Conservation (phyloP, 768 basidiomycete genomes). For the Tremella yokohamensis region DNA sequence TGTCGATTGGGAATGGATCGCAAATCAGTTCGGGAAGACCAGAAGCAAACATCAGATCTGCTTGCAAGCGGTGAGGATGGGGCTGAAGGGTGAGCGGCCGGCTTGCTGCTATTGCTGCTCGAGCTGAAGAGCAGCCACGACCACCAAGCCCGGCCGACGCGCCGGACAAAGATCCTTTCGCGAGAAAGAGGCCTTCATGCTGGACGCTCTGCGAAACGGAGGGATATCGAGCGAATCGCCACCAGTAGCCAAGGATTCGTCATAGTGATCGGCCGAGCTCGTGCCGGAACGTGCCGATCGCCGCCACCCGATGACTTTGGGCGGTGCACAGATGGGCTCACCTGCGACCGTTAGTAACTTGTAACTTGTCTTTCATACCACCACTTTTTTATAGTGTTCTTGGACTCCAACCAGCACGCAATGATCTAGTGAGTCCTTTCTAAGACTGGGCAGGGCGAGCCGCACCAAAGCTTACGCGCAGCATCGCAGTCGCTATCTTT, state of each 20-base stretch:
- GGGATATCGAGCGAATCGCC: too few species aligned
- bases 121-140: constrained; percentile 4
- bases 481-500: not conserved
- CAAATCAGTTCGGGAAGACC: constrained; percentile 27
- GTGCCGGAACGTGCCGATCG: too few species aligned
- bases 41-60: constrained; percentile 39
- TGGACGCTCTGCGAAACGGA: not conserved
- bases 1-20: constrained; percentile 36
- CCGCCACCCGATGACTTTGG: too few species aligned
- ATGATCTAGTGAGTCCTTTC: constrained; percentile 1
- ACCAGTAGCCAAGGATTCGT: too few species aligned
- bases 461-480: not conserved
- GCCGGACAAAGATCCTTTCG: not conserved
- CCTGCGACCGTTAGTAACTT: too few species aligned
- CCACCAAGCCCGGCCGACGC: not conserved
- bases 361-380: too few species aligned
- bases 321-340: too few species aligned
- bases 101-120: not conserved
- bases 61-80: constrained; percentile 37
- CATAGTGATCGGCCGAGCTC: too few species aligned
- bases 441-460: not conserved
- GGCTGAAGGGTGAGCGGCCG: constrained; percentile 31
- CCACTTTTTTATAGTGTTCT: too few species aligned
- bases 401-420: too few species aligned
- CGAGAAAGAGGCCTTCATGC: constrained; percentile 4